Evolutionary conservation across 768 basidiomycete species (phyloP).

Genomic region (Termitomyces sp.): DNA sequence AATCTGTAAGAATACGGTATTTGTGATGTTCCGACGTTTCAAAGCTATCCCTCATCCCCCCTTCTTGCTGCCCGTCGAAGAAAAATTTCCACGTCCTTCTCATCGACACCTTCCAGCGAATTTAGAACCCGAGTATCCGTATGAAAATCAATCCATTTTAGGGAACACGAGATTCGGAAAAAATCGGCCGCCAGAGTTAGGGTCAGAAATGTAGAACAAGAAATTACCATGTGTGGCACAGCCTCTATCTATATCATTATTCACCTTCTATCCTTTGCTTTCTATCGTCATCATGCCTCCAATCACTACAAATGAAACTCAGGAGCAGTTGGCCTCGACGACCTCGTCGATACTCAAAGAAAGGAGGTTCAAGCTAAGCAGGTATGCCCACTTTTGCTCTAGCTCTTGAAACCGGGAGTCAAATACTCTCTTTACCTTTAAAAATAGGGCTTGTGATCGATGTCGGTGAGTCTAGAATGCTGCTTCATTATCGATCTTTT

Average conservation of each 20-base stretch:
- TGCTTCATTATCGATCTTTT: background rate
- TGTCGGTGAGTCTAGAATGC: conserved; percentile 61
- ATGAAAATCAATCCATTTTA: conserved; percentile 4
- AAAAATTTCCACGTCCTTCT: background rate
- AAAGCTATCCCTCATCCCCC: background rate
- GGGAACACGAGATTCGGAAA: conserved; percentile 25
- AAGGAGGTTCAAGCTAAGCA: conserved; percentile 83
- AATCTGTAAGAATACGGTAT: background rate
- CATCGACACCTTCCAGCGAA: background rate
- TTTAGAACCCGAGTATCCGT: background rate
- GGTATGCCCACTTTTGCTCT: conserved; percentile 39
- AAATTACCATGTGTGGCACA: conserved; percentile 12
- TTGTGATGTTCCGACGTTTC: background rate
- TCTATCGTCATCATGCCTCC: conserved; percentile 43
- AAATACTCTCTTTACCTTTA: conserved; percentile 3
- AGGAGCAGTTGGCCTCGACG: conserved; percentile 36
- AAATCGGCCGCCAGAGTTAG: conserved; percentile 30
- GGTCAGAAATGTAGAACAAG: conserved; percentile 12
- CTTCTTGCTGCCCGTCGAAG: background rate
- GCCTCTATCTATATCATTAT: conserved; percentile 16
- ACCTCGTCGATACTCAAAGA: conserved; percentile 64
- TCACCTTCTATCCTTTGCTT: conserved; percentile 22
- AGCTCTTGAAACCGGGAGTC: background rate
- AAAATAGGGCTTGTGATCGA: conserved; percentile 80
- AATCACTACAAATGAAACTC: conserved; percentile 37